Percentiles rank a stretch among this genome's conserved stretches.
These are phyloP conservation scores for Gossypium schwendimanii DNA, from an alignment of 441 rosid genomes.

Conservation along the genomic window DNA sequence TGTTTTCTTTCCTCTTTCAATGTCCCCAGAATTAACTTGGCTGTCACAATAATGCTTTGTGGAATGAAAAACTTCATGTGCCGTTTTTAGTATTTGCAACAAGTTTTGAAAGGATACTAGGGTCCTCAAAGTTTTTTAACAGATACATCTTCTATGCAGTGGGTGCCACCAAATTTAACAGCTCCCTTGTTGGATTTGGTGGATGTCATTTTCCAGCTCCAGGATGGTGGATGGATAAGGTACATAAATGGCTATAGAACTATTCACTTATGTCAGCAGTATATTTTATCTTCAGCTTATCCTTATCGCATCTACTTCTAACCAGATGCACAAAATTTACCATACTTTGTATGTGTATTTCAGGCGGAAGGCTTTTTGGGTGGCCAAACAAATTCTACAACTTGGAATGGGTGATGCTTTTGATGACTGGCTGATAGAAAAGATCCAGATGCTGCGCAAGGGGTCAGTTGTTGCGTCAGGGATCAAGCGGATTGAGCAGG, in stretches of 20 bases:
- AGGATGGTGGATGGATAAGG: conserved; percentile 99
- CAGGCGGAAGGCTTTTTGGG: conserved; percentile 99
- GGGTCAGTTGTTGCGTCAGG: conserved; percentile 94
- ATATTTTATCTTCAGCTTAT: neutral
- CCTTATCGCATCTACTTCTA: conserved; percentile 4
- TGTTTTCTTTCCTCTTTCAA: neutral
- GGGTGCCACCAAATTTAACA: conserved; percentile 97
- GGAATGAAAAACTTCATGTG: neutral
- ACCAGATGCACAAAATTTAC: neutral
- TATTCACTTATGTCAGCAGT: neutral
- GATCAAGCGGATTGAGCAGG: conserved; percentile 85
- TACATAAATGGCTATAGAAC: conserved; percentile 23
- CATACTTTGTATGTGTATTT: conserved; percentile 11
- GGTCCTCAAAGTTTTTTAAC: conserved; percentile 1
- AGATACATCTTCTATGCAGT: conserved; percentile 43
- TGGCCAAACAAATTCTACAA: conserved; percentile 90
- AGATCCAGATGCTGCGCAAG: conserved; percentile 75
- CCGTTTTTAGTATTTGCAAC: neutral
- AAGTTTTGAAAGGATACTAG: conserved; percentile 1
- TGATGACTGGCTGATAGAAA: conserved; percentile 96
- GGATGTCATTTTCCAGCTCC: conserved; percentile 91
- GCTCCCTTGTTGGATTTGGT: conserved; percentile 78
- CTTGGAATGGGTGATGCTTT: conserved; percentile 99
- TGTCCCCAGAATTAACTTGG: conserved; percentile 1
- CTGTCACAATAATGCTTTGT: neutral